These are phyloP conservation scores for Luffa acutangula DNA, from an alignment of 306 rosid species.

Conservation along the genomic window DNA sequence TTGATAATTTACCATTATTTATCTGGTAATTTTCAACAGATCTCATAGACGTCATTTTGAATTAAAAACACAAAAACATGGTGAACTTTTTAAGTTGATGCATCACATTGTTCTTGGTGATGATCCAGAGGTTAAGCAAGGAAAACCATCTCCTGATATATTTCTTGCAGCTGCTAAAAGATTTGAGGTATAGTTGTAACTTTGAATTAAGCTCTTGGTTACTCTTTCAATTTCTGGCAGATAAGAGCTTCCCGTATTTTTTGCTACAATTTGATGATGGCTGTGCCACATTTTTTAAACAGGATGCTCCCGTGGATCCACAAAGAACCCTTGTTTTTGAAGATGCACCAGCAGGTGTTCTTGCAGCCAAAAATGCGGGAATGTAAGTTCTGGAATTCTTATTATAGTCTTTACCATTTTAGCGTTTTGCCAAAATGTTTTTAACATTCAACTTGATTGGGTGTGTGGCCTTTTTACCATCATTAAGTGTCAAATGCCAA, in stretches of 20 bases:
- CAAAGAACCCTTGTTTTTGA: constrained; percentile 62
- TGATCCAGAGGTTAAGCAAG: constrained; percentile 91
- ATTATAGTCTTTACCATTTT: not conserved
- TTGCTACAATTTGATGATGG: constrained; percentile 12
- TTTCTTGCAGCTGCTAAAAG: constrained; percentile 87
- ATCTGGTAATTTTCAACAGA: constrained; percentile 24
- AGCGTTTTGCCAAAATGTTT: not conserved
- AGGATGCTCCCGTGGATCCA: constrained; percentile 69
- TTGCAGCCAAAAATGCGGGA: constrained; percentile 82
- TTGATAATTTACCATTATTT: not conserved
- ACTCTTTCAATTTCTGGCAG: not conserved
- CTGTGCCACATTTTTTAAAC: constrained; percentile 14
- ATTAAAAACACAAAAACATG: constrained; percentile 73
- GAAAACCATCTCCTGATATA: constrained; percentile 87
- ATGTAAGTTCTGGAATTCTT: constrained; percentile 47
- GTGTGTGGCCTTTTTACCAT: not conserved
- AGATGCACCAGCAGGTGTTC: constrained; percentile 97
- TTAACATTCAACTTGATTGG: not conserved
- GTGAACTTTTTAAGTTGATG: constrained; percentile 69
- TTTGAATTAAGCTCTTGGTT: not conserved
- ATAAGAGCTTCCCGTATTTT: not conserved
- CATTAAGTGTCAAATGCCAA: not conserved
- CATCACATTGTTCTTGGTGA: constrained; percentile 87
- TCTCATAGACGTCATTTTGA: constrained; percentile 71
- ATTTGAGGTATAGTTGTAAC: constrained; percentile 58